Evolutionary conservation across 1,284 basidiomycete genomes (phyloP).

Genomic region (Ceratobasidium papillatum): DNA sequence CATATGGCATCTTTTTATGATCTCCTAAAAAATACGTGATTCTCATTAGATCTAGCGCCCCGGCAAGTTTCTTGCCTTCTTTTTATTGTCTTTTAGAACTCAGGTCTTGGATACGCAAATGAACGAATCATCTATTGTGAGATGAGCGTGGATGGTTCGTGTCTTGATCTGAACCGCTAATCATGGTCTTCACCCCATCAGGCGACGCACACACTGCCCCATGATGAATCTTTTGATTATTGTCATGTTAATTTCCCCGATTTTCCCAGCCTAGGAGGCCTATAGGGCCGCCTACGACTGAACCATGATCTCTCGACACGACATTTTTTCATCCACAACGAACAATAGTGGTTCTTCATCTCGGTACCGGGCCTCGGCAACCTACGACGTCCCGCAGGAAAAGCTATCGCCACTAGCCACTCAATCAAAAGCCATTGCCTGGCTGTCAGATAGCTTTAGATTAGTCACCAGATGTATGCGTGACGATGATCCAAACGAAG

Average conservation of each 20-base stretch:
- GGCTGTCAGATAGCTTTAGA: not conserved
- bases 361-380: not conserved
- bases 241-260: not conserved
- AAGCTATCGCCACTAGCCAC: not conserved
- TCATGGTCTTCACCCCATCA: not conserved
- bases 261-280: not conserved
- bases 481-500: constrained; percentile 20
- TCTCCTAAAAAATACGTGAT: not conserved
- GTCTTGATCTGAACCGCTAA: not conserved
- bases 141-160: not conserved
- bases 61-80: constrained; percentile 5
- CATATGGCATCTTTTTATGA: not conserved
- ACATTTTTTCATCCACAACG: not conserved
- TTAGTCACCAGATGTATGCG: constrained; percentile 15
- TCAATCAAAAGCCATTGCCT: not conserved
- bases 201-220: not conserved
- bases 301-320: not conserved
- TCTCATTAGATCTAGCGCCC: no score
- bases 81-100: constrained; percentile 8
- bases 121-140: not conserved
- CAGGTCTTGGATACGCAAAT: not conserved
- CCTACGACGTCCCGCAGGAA: not conserved
- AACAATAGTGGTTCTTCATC: constrained; percentile 5
- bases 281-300: not conserved
- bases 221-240: not conserved